Base-by-base conservation (phyloP, 2,329 filamentous ascomycete species). In the Neopestalotiopsis clavispora region DNA sequence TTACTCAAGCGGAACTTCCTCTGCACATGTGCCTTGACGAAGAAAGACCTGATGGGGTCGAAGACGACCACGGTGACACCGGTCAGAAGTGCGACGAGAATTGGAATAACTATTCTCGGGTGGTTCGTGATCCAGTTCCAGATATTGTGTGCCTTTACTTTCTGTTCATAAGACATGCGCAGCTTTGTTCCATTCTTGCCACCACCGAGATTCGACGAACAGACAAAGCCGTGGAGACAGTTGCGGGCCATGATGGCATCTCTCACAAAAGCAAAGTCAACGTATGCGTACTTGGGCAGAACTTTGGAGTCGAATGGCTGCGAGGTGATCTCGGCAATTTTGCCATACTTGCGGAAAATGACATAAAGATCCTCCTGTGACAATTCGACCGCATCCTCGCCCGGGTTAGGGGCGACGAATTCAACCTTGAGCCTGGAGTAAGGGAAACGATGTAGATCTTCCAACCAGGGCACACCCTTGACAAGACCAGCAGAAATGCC, bases 31-130 rank as follows among this genome's bases (percentile, higher is more conserved):
- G 92, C 87, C 76, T 94, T 94, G 81, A 98, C 93, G 75, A 97
- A 98, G 77, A 97, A 96, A 0, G 94, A 95, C 59, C 96, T 90
- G 69, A 99, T 95, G 0, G 96, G 96, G 74, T 99, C 96, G 75
- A 99, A 98, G 7, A 98, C 86, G 1, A 93, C 90, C 23, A 98
- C 94, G 0, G 95, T 97, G 62, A 96, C 84, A 42, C 92, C 91
- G 0, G 95, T 94, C 38, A 97, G 78, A 2, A 98, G 81, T 1
- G 94, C 95, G 17, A 94, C 94, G 1, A 97, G 67, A 1, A 92
- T 81, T 0, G 96, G 95, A 61, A 99, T 91, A 32, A 97, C 92
- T 60, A 98, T 93, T 63, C 94, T 88, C 0, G 95, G 95, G 75
- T 99, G 96, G 69, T 84, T 92, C 10, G 92, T 86, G 34, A 98